phyloP scores from a whole-genome alignment of 768 basidiomycete genomes.

The Lactarius evosmus region DNA sequence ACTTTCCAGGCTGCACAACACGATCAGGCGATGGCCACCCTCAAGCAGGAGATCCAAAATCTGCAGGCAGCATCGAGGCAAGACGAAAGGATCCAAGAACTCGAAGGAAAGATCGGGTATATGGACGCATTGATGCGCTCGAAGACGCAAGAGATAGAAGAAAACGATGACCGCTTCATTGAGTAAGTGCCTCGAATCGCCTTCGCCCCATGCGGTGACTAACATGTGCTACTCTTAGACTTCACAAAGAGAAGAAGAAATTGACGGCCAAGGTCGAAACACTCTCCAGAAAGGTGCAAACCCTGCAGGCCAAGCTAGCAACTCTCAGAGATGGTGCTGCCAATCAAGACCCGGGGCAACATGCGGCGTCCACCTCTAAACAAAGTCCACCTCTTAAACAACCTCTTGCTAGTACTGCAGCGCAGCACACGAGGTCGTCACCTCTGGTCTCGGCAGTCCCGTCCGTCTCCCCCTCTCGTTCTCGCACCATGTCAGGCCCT shows the following conservation, averaged over 20 bases:
- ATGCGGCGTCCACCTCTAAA: conserved; percentile 28
- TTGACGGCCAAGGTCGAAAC: conserved; percentile 64
- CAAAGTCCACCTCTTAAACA: conserved; percentile 20
- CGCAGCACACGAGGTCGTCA: conserved; percentile 16
- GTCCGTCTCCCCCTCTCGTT: conserved; percentile 16
- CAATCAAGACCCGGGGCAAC: conserved; percentile 19
- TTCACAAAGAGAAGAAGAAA: conserved; percentile 80
- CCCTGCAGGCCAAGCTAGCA: conserved; percentile 62
- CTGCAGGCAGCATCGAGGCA: conserved; percentile 55
- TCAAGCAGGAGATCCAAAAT: conserved; percentile 54
- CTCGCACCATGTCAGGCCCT: conserved; percentile 42
- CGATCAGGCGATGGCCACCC: conserved; percentile 56
- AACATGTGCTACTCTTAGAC: conserved; percentile 41
- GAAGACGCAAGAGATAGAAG: conserved; percentile 78
- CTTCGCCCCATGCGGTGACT: not conserved
- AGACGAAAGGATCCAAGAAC: conserved; percentile 51
- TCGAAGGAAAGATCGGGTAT: conserved; percentile 68
- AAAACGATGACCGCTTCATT: conserved; percentile 76
- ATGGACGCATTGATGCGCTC: conserved; percentile 68
- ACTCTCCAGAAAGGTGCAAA: conserved; percentile 69
- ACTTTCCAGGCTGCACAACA: conserved; percentile 63
- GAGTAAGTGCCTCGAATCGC: conserved; percentile 51
- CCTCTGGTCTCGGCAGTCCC: conserved; percentile 16
- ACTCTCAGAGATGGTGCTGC: conserved; percentile 45
- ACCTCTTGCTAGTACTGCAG: conserved; percentile 12